These are phyloP conservation scores for Malassezia sp. DNA, from an alignment of 1,284 basidiomycete species.

Conservation along the genomic window DNA sequence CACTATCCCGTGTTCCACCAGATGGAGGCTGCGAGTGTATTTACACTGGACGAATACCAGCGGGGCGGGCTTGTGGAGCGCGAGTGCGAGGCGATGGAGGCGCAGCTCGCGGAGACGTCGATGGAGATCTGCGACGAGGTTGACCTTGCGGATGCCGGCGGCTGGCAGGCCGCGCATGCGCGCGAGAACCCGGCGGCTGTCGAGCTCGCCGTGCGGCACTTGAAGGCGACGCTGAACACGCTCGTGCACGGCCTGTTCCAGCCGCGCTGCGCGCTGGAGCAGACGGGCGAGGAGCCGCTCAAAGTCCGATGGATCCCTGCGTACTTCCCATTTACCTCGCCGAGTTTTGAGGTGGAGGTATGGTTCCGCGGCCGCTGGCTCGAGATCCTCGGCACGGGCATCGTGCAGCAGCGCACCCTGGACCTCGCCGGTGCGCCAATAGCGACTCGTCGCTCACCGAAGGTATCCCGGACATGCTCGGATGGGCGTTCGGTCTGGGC, in stretches of 20 bases:
- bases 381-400: conserved; percentile 87
- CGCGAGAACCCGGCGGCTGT: conserved; percentile 49
- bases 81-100: conserved; percentile 56
- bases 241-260: conserved; percentile 72
- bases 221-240: conserved; percentile 83
- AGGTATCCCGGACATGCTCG: conserved; percentile 57
- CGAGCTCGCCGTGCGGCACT: conserved; percentile 62
- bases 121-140: conserved; percentile 77
- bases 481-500: conserved; percentile 97
- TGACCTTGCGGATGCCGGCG: conserved; percentile 60
- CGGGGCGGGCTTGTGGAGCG: conserved; percentile 48
- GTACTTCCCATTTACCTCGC: conserved; percentile 93
- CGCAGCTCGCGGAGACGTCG: conserved; percentile 49
- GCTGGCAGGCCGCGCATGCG: conserved; percentile 67
- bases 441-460: no score
- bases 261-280: conserved; percentile 44
- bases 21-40: conserved; percentile 86
- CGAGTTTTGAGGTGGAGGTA: conserved; percentile 95
- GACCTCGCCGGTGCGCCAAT: conserved; percentile 70
- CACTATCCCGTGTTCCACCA: conserved; percentile 99
- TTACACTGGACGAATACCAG: conserved; percentile 49
- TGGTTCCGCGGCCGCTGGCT: conserved; percentile 94
- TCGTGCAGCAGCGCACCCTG: conserved; percentile 77
- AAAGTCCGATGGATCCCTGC: conserved; percentile 93
- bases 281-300: conserved; percentile 54